A percentile compares a stretch with the other conserved stretches of the same genome.
Conservation (phyloP, 1,284 basidiomycete species). For the Trichosporon ovoides region DNA sequence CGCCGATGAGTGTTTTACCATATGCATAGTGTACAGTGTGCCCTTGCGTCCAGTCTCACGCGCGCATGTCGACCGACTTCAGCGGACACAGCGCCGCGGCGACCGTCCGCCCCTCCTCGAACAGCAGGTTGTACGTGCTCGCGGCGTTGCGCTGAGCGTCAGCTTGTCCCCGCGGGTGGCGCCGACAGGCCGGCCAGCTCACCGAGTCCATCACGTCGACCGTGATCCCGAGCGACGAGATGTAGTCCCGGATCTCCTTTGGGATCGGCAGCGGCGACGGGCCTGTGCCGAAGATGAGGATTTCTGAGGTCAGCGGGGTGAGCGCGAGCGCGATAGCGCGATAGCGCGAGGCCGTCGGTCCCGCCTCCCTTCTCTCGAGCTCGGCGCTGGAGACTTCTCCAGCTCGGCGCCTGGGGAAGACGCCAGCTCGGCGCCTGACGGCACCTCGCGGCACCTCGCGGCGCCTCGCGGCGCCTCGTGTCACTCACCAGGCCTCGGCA, state of each 20-base stretch:
- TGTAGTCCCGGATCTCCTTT: constrained; percentile 59
- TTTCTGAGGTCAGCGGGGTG: constrained; percentile 58
- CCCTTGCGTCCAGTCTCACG: neutral
- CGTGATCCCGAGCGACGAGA: constrained; percentile 77
- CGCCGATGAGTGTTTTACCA: too few species aligned
- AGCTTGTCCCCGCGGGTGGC: constrained; percentile 21
- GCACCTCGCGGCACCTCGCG: too few species aligned
- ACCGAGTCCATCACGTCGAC: constrained; percentile 94
- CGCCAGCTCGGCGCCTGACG: too few species aligned
- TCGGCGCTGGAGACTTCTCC: neutral
- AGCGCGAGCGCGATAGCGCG: too few species aligned
- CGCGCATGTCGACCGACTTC: constrained; percentile 41
- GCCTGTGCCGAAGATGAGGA: constrained; percentile 84
- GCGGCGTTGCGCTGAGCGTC: constrained; percentile 72
- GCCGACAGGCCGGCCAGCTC: too few species aligned
- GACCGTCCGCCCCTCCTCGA: constrained; percentile 86
- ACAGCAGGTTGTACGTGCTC: constrained; percentile 85
- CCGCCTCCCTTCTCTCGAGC: neutral
- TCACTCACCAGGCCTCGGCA: constrained; percentile 75
- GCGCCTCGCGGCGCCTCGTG: neutral
- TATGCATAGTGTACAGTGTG: too few species aligned
- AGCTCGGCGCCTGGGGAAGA: too few species aligned
- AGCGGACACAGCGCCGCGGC: constrained; percentile 79
- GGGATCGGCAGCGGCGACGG: constrained; percentile 66
- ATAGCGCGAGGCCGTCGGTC: too few species aligned